These are phyloP conservation scores for Penicillium samsonianum DNA, from an alignment of 495 filamentous ascomycete species.

Conservation along the genomic window DNA sequence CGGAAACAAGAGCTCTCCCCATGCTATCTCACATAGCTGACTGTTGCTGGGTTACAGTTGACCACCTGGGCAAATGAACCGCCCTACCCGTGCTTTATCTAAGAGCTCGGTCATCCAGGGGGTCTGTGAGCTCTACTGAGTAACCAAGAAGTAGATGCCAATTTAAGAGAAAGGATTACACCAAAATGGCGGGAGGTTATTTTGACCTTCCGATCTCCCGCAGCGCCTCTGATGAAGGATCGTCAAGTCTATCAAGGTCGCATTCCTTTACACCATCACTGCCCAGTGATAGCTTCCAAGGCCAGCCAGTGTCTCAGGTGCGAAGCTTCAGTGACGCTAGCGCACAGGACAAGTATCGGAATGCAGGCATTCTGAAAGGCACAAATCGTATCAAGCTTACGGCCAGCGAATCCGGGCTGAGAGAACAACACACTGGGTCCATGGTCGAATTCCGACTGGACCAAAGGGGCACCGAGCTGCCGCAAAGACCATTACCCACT, in stretches of 20 bases:
- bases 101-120: constrained; percentile 12
- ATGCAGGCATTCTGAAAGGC: constrained; percentile 45
- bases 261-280: constrained; percentile 28
- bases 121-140: constrained; percentile 12
- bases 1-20: background rate
- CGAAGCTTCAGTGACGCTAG: constrained; percentile 21
- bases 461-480: constrained; percentile 35
- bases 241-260: constrained; percentile 30
- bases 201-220: constrained; percentile 42
- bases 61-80: constrained; percentile 11
- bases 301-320: constrained; percentile 20
- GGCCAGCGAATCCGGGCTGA: constrained; percentile 26
- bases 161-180: constrained; percentile 4
- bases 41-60: constrained; percentile 29
- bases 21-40: constrained; percentile 31
- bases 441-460: constrained; percentile 35
- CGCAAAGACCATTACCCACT: constrained; percentile 40
- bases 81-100: background rate
- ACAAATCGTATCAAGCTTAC: constrained; percentile 45
- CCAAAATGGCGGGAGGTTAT: constrained; percentile 44
- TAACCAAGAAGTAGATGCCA: constrained; percentile 11
- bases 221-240: constrained; percentile 34
- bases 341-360: constrained; percentile 40
- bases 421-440: constrained; percentile 25
- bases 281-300: constrained; percentile 25